phyloP scores from a whole-genome alignment of 1,139 yeast species.

The Candida albicans region DNA sequence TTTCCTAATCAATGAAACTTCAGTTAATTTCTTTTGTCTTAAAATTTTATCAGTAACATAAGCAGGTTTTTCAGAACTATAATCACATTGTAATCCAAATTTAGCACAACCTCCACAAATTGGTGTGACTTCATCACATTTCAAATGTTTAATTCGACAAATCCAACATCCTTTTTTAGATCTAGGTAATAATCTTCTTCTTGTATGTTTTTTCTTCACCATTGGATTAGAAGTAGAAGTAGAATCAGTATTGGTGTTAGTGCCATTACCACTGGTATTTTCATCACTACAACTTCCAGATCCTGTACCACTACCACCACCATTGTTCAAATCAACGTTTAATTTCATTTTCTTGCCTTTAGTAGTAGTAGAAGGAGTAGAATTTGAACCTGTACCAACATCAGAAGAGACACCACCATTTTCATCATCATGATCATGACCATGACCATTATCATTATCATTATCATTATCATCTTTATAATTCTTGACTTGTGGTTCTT shows the following conservation, averaged over 20 bases:
- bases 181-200: conserved; percentile 44
- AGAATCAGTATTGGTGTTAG: conserved; percentile 10
- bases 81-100: conserved; percentile 48
- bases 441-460: too few relatives aligned
- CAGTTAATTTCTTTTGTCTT: conserved; percentile 35
- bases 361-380: too few relatives aligned
- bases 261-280: not conserved
- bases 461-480: too few relatives aligned
- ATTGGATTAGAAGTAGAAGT: conserved; percentile 15
- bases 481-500: too few relatives aligned
- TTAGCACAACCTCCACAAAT: conserved; percentile 39
- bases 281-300: not conserved
- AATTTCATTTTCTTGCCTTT: too few relatives aligned
- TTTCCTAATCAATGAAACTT: conserved; percentile 34
- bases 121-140: conserved; percentile 47
- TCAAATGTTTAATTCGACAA: conserved; percentile 50
- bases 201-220: conserved; percentile 35
- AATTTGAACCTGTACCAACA: too few relatives aligned
- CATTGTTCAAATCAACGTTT: too few relatives aligned
- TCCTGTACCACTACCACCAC: not conserved
- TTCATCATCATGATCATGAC: too few relatives aligned
- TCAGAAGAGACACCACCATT: too few relatives aligned
- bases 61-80: conserved; percentile 40
- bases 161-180: conserved; percentile 52
- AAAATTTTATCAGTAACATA: conserved; percentile 42